Evolutionary conservation across 306 rosid species (phyloP).

Genomic region (Alnus glutinosa): DNA sequence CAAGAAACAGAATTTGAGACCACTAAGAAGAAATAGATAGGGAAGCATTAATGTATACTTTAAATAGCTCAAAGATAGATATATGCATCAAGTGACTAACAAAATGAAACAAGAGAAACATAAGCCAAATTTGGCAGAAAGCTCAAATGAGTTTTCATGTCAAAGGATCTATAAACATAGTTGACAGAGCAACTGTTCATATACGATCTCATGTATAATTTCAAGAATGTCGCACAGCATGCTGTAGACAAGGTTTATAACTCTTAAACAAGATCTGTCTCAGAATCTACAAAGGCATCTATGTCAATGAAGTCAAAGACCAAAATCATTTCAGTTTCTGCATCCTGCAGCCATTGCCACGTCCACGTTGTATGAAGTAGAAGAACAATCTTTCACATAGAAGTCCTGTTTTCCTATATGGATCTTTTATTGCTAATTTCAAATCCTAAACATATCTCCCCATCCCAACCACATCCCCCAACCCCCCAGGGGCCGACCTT

Average conservation of each 20-base stretch:
- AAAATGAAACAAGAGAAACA: neutral
- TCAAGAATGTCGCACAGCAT: neutral
- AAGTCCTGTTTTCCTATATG: neutral
- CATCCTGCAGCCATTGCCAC: neutral
- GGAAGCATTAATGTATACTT: neutral
- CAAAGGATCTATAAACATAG: neutral
- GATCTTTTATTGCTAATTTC: too few relatives aligned
- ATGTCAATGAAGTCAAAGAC: neutral
- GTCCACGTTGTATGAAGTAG: neutral
- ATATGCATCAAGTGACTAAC: neutral
- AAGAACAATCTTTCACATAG: slow-evolving; percentile 1
- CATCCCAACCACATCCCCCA: neutral
- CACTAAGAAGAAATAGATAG: neutral
- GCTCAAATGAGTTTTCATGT: neutral
- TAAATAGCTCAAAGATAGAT: neutral
- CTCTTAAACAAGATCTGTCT: neutral
- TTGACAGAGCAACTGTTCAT: neutral
- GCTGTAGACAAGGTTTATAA: neutral
- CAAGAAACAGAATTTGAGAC: neutral
- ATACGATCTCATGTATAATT: neutral
- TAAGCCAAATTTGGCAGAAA: neutral
- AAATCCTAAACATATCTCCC: too few relatives aligned
- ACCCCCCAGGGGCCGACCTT: neutral
- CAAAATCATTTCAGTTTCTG: neutral
- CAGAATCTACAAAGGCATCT: neutral